phyloP scores from a whole-genome alignment of 192 early-diverging fungal species.

The Lobulomyces angularis region DNA sequence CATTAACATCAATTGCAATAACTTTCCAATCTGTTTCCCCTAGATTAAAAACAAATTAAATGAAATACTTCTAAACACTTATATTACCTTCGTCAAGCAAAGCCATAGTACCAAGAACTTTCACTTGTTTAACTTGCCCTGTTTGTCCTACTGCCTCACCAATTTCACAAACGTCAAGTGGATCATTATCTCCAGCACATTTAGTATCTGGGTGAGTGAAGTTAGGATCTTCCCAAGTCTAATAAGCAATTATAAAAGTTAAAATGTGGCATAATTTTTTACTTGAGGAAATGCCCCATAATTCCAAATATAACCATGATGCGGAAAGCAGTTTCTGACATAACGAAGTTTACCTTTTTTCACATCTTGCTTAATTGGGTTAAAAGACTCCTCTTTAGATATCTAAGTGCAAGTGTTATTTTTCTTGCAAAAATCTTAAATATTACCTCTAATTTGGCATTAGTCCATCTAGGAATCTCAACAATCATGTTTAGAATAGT shows the following conservation, averaged over 20 bases:
- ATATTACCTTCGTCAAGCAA: slow-evolving; percentile 81
- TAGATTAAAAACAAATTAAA: not conserved
- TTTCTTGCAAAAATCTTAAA: slow-evolving; percentile 7
- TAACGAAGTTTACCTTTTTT: slow-evolving; percentile 99
- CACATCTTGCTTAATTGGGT: slow-evolving; percentile 97
- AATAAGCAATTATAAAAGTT: slow-evolving; percentile 1
- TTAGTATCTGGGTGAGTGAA: slow-evolving; percentile 84
- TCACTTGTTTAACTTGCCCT: slow-evolving; percentile 99
- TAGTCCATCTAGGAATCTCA: slow-evolving; percentile 96
- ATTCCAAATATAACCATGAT: slow-evolving; percentile 99
- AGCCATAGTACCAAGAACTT: slow-evolving; percentile 96
- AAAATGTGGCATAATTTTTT: not conserved
- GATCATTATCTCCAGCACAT: slow-evolving; percentile 93
- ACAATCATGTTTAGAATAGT: slow-evolving; percentile 96
- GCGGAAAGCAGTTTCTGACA: slow-evolving; percentile 97
- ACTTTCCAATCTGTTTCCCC: slow-evolving; percentile 99
- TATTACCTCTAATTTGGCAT: slow-evolving; percentile 85
- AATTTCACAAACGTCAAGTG: slow-evolving; percentile 96
- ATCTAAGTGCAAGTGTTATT: slow-evolving; percentile 39
- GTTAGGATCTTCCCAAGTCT: slow-evolving; percentile 97
- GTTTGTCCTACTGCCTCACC: slow-evolving; percentile 82
- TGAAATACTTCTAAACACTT: slow-evolving; percentile 8
- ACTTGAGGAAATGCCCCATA: slow-evolving; percentile 95
- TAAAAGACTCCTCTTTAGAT: slow-evolving; percentile 88
- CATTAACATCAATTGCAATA: slow-evolving; percentile 93